Base-by-base conservation (phyloP, 345 rosid species). In the Hibiscus mutabilis region DNA sequence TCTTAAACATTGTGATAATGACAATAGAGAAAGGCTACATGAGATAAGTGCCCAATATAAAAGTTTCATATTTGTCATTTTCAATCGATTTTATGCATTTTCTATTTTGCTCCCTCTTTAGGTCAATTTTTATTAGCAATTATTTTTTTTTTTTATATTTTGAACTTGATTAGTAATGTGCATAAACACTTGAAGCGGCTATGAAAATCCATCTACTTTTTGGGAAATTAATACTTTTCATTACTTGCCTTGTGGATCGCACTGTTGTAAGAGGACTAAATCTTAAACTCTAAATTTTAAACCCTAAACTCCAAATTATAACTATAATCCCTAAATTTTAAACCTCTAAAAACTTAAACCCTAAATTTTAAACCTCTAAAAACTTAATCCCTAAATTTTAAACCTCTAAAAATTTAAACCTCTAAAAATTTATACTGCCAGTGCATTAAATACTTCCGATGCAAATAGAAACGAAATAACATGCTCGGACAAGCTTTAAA, bases 171-270 rank as follows among this genome's bases (percentile, higher is more conserved):
- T 53, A 44, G 35, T 18, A 56, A 35, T 35, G 25, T 47, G 47
- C 56, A 59, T 60, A 19, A 66, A 57, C 58, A 46, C 67, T 71
- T 70, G 65, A 66, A 70, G 64, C 52, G 67, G 33, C 60, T 78
- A 51, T 44, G 15, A 22, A 52, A 33, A 59, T 60, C 37, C 31
- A 15, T 76, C 31, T 31, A n/a, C 40, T 29, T 42, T 44, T 53
- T 40, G 3, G 14, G 46, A 56, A 29, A 67, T 3, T 18, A 18
- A 44, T 49, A 61, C 14, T 12, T 37, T 61, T 27, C 10, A 27
- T 68, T 55, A 47, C 35, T 56, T 78, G n/a, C 60, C 25, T 40
- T 70, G 37, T 73, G 65, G 55, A 12, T 24, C 4, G 33, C 61
- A 67, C 31, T 44, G 13, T 37, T 37, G 67, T 60, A 47, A 69